Conservation (phyloP, 495 filamentous ascomycete genomes). For the Aspergillus ellipticus region DNA sequence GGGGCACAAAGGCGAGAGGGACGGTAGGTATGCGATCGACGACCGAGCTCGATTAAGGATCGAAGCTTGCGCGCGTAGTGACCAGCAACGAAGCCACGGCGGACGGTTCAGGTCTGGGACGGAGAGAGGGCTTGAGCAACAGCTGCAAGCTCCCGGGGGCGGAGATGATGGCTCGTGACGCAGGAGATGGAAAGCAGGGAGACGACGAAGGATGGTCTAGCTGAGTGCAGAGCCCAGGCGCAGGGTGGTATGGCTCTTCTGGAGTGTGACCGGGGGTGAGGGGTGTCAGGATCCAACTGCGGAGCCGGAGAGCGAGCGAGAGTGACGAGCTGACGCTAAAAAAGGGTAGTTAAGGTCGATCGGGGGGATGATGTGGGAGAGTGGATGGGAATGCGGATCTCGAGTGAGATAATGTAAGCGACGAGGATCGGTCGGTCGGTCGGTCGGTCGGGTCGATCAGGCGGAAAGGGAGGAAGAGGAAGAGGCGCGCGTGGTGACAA, state of each 20-base stretch:
- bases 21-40: conserved; percentile 11
- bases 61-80: conserved; percentile 16
- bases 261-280: conserved; percentile 15
- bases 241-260: conserved; percentile 9
- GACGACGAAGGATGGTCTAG: conserved; percentile 8
- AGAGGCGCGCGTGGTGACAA: background rate
- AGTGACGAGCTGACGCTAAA: conserved; percentile 28
- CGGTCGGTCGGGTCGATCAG: conserved; percentile 10
- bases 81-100: conserved; percentile 7
- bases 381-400: conserved; percentile 24
- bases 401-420: conserved; percentile 28
- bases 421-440: conserved; percentile 6
- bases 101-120: conserved; percentile 12
- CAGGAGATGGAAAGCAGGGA: conserved; percentile 17
- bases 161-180: conserved; percentile 18
- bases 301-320: conserved; percentile 24
- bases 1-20: background rate
- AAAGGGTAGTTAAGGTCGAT: conserved; percentile 25
- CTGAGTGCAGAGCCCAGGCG: conserved; percentile 6
- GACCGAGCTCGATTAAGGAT: conserved; percentile 5
- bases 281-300: conserved; percentile 25
- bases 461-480: conserved; percentile 4
- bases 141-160: conserved; percentile 19
- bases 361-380: conserved; percentile 26
- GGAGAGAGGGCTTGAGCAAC: conserved; percentile 17